These are phyloP conservation scores for Phytophthora chlamydospora DNA, from an alignment of 352 stramenopile genomes.

Conservation along the genomic window DNA sequence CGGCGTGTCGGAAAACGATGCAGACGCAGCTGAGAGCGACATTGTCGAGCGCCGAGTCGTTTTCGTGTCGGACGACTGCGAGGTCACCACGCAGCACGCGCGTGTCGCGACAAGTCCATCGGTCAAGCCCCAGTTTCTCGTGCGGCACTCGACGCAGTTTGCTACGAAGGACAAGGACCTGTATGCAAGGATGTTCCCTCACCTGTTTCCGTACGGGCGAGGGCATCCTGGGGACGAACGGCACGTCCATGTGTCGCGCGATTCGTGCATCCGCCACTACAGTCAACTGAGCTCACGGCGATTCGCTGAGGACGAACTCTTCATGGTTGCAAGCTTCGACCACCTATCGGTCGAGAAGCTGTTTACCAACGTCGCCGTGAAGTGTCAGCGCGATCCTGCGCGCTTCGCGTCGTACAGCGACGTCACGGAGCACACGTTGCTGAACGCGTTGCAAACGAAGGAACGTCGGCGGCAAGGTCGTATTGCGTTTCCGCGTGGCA, in stretches of 20 bases:
- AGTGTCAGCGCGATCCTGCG: too few relatives aligned
- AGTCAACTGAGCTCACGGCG: background rate
- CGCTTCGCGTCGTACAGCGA: too few relatives aligned
- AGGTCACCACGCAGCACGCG: too few relatives aligned
- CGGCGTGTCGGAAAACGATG: constrained; percentile 1
- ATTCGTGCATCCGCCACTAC: background rate
- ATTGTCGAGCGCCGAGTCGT: too few relatives aligned
- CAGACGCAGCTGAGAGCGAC: too few relatives aligned
- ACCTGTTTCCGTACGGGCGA: background rate
- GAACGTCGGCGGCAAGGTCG: background rate
- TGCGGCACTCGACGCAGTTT: background rate
- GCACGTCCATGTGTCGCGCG: background rate
- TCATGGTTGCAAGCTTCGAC: background rate
- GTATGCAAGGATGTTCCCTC: background rate
- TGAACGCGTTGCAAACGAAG: background rate
- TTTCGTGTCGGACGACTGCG: too few relatives aligned
- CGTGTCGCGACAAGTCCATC: too few relatives aligned
- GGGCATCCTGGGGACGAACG: background rate
- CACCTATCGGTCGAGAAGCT: background rate
- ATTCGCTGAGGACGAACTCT: too few relatives aligned
- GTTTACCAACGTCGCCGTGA: too few relatives aligned
- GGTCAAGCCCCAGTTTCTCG: background rate
- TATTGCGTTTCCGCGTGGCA: background rate
- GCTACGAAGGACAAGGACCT: background rate
- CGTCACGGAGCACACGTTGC: too few relatives aligned